Evolutionary conservation across 2,329 filamentous ascomycete species (phyloP), one percentile per base, ranked within the genome.

Genomic region (Fusarium dimerum): DNA sequence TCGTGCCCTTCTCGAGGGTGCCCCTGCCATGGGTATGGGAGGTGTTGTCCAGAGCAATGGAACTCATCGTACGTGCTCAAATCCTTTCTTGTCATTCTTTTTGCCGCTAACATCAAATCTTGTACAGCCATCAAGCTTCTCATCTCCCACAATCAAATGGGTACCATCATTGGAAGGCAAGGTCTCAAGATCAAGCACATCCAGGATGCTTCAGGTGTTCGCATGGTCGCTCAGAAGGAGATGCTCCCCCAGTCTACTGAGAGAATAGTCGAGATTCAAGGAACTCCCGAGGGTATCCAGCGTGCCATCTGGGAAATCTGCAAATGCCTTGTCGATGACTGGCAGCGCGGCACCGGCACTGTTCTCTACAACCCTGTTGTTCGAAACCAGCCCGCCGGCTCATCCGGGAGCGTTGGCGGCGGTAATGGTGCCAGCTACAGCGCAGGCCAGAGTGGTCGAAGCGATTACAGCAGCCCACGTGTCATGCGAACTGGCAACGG

Each of bases 141-240:
- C 71, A 97, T 99, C 74, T 99, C 94, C 34, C 93, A 99, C 79
- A 97, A 97, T 74, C 94, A 99, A 77, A 99, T 99, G 94, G 94
- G 94, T 57, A 99, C 94, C 67, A 97, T 99, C 77, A 99, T 99
- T 70, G 94, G 94, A 66, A 87, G 92, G 61, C 90, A 95, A 73
- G 94, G 94, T 54, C 82, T 97, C 63, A 99, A 97, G 81, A 99
- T 99, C 81, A 99, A 99, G 83, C 90, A 97, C 72, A 99, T 99
- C 64, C 94, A 99, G 73, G 94, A 99, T 72, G 87, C 86, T 30
- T 97, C 94, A 6, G 92, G 92, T 60, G 94, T 97, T 53, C 92
- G 94, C 70, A 99, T 99, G 94, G 92, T 99, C 45, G 94, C 94
- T 40, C 94, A 99, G 75, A 99, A 99, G 78, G 94, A 99, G 69